Percentiles rank a stretch among this genome's conserved stretches.
Conservation (phyloP, 371 early-diverging fungal genomes). For the Lichtheimia corymbifera region DNA sequence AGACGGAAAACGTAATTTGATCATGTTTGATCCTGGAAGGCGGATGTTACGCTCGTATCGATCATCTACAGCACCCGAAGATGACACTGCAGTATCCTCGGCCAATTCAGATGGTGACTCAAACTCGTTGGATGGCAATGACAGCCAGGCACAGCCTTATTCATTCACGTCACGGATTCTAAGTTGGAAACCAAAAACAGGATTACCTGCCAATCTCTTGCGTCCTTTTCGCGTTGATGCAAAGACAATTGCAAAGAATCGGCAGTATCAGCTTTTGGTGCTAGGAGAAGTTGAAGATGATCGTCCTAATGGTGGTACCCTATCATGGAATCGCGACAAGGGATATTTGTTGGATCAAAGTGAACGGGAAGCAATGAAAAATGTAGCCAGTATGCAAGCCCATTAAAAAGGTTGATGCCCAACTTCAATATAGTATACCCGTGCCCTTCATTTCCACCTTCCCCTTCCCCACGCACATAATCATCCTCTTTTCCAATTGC, state of each 20-base stretch:
- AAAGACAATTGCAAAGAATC: conserved; percentile 43
- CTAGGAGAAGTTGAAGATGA: conserved; percentile 37
- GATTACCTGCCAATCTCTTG: conserved; percentile 26
- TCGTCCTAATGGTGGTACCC: conserved; percentile 23
- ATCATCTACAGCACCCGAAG: conserved; percentile 12
- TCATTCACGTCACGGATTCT: conserved; percentile 19
- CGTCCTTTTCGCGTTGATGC: conserved; percentile 44
- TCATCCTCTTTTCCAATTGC: no score
- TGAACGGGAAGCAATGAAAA: conserved; percentile 41
- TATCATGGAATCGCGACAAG: conserved; percentile 30
- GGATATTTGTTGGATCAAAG: conserved; percentile 35
- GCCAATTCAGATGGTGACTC: conserved; percentile 11
- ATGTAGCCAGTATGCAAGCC: conserved; percentile 32
- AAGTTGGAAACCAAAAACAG: conserved; percentile 12
- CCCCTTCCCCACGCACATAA: no score
- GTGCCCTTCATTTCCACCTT: no score
- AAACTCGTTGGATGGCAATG: conserved; percentile 8
- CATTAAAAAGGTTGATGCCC: conserved; percentile 11
- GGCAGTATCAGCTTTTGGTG: conserved; percentile 46
- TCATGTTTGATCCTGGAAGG: conserved; percentile 71
- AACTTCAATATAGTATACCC: no score
- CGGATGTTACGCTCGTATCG: conserved; percentile 41
- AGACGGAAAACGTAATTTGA: conserved; percentile 48
- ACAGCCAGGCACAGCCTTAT: background rate
- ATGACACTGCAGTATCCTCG: conserved; percentile 9